These are phyloP conservation scores for Mortierella antarctica DNA, from an alignment of 192 early-diverging fungal genomes.

Conservation along the genomic window DNA sequence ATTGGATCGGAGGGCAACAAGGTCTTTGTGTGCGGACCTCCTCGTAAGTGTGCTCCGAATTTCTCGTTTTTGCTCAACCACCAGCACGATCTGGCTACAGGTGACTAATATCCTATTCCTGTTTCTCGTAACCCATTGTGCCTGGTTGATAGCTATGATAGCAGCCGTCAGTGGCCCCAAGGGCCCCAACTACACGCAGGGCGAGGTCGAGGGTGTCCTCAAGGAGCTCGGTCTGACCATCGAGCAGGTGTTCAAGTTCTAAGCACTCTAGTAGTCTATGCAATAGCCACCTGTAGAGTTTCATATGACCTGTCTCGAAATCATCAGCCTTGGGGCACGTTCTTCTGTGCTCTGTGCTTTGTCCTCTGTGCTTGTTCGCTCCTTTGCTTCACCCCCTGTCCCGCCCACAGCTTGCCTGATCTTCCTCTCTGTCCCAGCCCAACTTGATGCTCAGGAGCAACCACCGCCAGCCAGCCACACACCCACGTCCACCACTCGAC, in stretches of 20 bases:
- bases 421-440: neutral
- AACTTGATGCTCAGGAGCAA: constrained; percentile 19
- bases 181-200: constrained; percentile 81
- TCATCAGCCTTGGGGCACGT: neutral
- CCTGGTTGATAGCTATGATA: constrained; percentile 70
- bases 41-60: constrained; percentile 2
- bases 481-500: neutral
- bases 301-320: neutral
- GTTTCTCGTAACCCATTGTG: neutral
- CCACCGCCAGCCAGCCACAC: neutral
- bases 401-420: neutral
- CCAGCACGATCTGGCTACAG: too few species aligned
- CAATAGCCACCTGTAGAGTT: neutral
- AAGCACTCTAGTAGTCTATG: constrained; percentile 9
- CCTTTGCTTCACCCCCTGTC: neutral
- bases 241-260: constrained; percentile 84
- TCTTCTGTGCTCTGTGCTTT: neutral
- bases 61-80: neutral
- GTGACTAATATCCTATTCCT: too few species aligned
- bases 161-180: constrained; percentile 78
- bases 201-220: constrained; percentile 80
- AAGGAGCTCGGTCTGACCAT: constrained; percentile 77
- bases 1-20: constrained; percentile 63
- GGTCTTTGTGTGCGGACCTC: constrained; percentile 38
- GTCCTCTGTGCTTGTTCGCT: neutral